A percentile compares a stretch with the other conserved stretches of the same genome.
phyloP scores from a whole-genome alignment of 2,329 filamentous ascomycete genomes.

The Penicillium glabrum region DNA sequence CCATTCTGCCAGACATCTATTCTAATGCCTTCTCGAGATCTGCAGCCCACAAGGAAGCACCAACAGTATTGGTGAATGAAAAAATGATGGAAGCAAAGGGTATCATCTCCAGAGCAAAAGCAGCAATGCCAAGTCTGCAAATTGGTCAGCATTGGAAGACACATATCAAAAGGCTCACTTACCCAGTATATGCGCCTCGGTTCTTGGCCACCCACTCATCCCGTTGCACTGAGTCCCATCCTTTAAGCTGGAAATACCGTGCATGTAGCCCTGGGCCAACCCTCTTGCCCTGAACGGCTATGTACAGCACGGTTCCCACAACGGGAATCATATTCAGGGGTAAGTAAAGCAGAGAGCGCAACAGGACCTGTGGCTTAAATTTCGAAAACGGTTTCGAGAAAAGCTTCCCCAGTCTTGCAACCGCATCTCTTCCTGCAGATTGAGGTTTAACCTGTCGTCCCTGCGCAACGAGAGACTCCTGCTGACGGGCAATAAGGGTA shows the following conservation, averaged over 20 bases:
- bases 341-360: conserved; percentile 80
- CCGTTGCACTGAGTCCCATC: conserved; percentile 67
- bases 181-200: conserved; percentile 78
- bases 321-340: conserved; percentile 92
- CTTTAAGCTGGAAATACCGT: conserved; percentile 89
- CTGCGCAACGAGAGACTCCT: conserved; percentile 65
- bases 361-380: conserved; percentile 58
- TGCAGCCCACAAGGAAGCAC: conserved; percentile 90
- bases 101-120: conserved; percentile 80
- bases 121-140: conserved; percentile 66
- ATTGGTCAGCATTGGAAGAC: conserved; percentile 5
- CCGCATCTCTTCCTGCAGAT: conserved; percentile 46
- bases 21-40: conserved; percentile 65
- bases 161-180: conserved; percentile 36
- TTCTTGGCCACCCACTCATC: conserved; percentile 69
- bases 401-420: conserved; percentile 58
- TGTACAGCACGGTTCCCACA: conserved; percentile 78
- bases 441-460: conserved; percentile 68
- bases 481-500: conserved; percentile 55
- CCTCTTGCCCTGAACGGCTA: conserved; percentile 68
- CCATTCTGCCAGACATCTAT: conserved; percentile 5
- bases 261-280: conserved; percentile 55
- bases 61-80: conserved; percentile 87
- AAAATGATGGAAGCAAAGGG: conserved; percentile 82
- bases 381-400: conserved; percentile 52